phyloP scores from a whole-genome alignment of 1,284 basidiomycete species.

The Volvariella surrecta region DNA sequence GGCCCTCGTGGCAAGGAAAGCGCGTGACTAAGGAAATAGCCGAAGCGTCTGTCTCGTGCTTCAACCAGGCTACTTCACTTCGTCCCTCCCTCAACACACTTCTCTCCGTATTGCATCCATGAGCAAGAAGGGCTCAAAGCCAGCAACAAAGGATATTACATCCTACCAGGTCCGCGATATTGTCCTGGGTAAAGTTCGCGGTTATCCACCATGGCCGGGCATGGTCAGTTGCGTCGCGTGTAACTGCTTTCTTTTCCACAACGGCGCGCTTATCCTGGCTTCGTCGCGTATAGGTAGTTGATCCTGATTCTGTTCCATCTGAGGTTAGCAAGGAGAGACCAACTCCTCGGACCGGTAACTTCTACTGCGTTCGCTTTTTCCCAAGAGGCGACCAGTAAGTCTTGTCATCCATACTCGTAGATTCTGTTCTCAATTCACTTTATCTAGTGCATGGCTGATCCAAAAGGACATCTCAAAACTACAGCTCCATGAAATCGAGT shows the following conservation, averaged over 20 bases:
- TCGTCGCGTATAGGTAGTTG: conserved; percentile 51
- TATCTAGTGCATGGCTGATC: conserved; percentile 73
- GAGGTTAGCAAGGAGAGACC: conserved; percentile 65
- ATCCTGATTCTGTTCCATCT: conserved; percentile 55
- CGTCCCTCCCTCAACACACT: conserved; percentile 6
- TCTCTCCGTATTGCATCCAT: conserved; percentile 19
- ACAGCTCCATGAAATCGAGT: conserved; percentile 74
- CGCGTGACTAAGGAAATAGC: conserved; percentile 12
- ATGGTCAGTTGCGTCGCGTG: conserved; percentile 50
- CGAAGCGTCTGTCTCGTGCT: conserved; percentile 17
- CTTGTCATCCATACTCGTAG: conserved; percentile 9
- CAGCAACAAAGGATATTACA: conserved; percentile 26
- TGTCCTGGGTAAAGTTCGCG: conserved; percentile 89
- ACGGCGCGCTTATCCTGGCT: conserved; percentile 6
- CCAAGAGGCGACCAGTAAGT: conserved; percentile 88
- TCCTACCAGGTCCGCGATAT: conserved; percentile 55
- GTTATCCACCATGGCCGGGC: conserved; percentile 90
- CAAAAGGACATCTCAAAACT: conserved; percentile 79
- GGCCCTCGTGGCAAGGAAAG: conserved; percentile 11
- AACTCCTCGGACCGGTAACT: conserved; percentile 56
- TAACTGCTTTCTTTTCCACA: conserved; percentile 5
- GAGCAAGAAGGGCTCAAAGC: conserved; percentile 52
- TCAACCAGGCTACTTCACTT: conserved; percentile 12
- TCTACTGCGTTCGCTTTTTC: conserved; percentile 84
- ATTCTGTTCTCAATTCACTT: conserved; percentile 8